These are phyloP conservation scores for Lecanoromycetidae sp. DNA, from an alignment of 2,329 filamentous ascomycete species.

Conservation along the genomic window DNA sequence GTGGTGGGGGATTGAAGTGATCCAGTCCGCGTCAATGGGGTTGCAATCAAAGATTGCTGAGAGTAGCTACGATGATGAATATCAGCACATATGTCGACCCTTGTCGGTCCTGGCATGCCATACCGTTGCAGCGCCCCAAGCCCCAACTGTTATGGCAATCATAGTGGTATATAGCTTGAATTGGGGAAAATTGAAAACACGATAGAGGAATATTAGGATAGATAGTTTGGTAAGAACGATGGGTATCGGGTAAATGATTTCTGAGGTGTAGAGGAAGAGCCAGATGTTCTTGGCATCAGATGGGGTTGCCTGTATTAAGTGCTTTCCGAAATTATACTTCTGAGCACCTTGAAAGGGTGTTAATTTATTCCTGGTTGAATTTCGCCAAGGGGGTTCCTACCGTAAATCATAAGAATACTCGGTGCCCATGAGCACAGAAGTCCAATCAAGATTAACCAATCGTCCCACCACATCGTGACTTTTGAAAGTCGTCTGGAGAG, in stretches of 20 bases:
- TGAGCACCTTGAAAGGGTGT: background rate
- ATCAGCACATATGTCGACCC: background rate
- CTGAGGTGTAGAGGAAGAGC: background rate
- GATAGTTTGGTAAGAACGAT: slow-evolving; percentile 3
- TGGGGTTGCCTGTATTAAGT: background rate
- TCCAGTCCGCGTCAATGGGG: slow-evolving; percentile 27
- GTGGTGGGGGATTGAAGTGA: slow-evolving; percentile 8
- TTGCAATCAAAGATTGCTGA: slow-evolving; percentile 15
- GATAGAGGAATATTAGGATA: slow-evolving; percentile 4
- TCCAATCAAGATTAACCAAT: slow-evolving; percentile 6
- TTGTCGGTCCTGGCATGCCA: background rate
- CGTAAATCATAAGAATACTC: slow-evolving; percentile 1
- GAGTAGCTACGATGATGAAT: background rate
- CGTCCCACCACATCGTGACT: background rate
- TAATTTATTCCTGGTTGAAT: background rate
- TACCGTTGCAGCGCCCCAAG: slow-evolving; percentile 4
- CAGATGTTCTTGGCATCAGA: slow-evolving; percentile 2
- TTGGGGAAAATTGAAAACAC: background rate
- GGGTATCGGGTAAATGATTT: slow-evolving; percentile 1
- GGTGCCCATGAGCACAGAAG: slow-evolving; percentile 1
- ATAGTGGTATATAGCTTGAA: slow-evolving; percentile 2
- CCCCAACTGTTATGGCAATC: background rate
- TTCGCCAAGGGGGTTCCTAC: background rate
- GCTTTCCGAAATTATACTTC: background rate
- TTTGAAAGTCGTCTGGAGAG: background rate